Conservation (phyloP, 306 rosid genomes). For the Lathyrus tuberosus region DNA sequence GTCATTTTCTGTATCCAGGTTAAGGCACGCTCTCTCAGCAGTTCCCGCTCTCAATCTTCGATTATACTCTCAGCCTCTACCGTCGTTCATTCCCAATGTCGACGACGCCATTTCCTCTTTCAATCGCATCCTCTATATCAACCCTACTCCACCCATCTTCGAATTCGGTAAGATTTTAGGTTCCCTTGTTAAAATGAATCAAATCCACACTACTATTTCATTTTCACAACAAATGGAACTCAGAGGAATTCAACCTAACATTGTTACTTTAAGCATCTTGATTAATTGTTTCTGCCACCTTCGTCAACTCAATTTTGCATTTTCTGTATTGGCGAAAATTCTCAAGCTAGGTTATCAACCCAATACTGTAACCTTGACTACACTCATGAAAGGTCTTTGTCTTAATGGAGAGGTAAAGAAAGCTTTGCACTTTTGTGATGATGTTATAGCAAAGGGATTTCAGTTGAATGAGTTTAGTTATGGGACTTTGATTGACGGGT, state of each 20-base stretch:
- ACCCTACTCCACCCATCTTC: background rate
- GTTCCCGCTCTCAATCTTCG: background rate
- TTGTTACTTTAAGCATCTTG: background rate
- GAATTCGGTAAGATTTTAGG: constrained; percentile 9
- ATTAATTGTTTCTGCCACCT: background rate
- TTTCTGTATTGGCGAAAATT: constrained; percentile 8
- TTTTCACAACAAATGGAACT: constrained; percentile 15
- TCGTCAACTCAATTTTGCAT: background rate
- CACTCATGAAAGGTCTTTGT: constrained; percentile 24
- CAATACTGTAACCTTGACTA: background rate
- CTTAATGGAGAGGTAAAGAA: background rate
- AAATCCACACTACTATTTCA: constrained; percentile 3
- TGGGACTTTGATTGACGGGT: constrained; percentile 20
- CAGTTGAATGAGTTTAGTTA: background rate
- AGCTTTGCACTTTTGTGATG: background rate
- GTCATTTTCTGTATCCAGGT: background rate
- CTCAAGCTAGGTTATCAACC: constrained; percentile 13
- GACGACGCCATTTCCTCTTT: background rate
- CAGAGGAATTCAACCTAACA: background rate
- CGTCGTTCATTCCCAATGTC: background rate
- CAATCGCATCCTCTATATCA: background rate
- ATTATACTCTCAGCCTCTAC: background rate
- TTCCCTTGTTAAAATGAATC: constrained; percentile 4
- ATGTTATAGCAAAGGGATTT: background rate
- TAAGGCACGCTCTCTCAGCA: background rate